A percentile compares a stretch with the other conserved stretches of the same genome.
Evolutionary conservation across 306 rosid species (phyloP).

Genomic region (Canavalia ensiformis): DNA sequence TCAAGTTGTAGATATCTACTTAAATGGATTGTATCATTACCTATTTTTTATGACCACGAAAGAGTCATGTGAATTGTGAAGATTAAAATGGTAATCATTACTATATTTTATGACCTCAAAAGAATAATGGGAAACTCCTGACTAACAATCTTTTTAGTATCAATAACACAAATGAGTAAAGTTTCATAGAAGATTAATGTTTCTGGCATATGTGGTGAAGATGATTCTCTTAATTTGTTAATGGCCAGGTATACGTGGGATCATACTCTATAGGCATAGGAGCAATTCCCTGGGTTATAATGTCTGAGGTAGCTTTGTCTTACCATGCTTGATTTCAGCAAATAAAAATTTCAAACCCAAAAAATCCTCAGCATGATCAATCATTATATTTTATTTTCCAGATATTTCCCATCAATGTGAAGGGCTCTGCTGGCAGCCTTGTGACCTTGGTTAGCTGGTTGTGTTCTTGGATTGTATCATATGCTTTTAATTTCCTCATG

Average conservation of each 20-base stretch:
- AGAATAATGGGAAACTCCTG: background rate
- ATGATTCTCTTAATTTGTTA: conserved; percentile 8
- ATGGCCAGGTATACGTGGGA: conserved; percentile 72
- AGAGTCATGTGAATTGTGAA: too few relatives aligned
- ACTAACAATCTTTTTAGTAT: background rate
- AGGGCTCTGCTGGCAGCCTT: conserved; percentile 88
- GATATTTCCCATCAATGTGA: conserved; percentile 85
- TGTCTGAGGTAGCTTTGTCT: conserved; percentile 77
- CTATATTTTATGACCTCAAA: background rate
- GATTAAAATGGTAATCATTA: background rate
- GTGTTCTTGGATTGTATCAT: conserved; percentile 77
- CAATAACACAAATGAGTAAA: background rate
- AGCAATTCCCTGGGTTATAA: conserved; percentile 95
- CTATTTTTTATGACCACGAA: too few relatives aligned
- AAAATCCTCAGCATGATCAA: conserved; percentile 23
- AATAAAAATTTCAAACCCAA: background rate
- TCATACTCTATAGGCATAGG: conserved; percentile 89
- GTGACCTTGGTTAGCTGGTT: conserved; percentile 72
- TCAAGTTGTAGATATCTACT: too few relatives aligned
- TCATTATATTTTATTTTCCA: conserved; percentile 44
- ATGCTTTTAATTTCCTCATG: conserved; percentile 75
- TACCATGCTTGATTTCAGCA: background rate
- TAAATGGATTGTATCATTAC: too few relatives aligned
- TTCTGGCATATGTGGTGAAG: background rate
- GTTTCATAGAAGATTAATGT: background rate